These are phyloP conservation scores for Pichia inconspicua DNA, from an alignment of 1,139 yeast genomes.

Conservation along the genomic window DNA sequence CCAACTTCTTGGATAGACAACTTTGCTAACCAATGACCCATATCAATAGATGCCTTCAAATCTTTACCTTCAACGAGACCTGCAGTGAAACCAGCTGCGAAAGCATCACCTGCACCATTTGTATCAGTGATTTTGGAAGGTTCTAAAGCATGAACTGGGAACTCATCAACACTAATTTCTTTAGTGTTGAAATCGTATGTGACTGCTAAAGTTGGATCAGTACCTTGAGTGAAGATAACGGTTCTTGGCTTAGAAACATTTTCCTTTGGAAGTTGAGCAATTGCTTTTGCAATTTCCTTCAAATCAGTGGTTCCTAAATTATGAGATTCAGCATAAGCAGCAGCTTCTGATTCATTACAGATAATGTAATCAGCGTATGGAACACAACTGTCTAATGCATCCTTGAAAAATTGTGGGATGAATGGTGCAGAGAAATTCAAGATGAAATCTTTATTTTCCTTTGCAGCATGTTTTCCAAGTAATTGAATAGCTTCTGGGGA, in stretches of 20 bases:
- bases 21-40: conserved; percentile 97
- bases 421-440: conserved; percentile 95
- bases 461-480: conserved; percentile 88
- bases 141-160: conserved; percentile 66
- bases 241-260: conserved; percentile 68
- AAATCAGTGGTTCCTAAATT: conserved; percentile 56
- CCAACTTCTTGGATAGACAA: conserved; percentile 89
- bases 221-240: conserved; percentile 88
- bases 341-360: conserved; percentile 97
- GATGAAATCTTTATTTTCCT: conserved; percentile 70
- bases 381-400: conserved; percentile 68
- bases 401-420: conserved; percentile 92
- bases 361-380: conserved; percentile 89
- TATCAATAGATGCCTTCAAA: conserved; percentile 56
- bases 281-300: conserved; percentile 68
- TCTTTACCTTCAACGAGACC: conserved; percentile 72
- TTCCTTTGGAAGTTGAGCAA: conserved; percentile 73
- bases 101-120: conserved; percentile 99
- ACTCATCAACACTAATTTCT: conserved; percentile 40
- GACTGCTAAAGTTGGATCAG: conserved; percentile 78
- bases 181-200: conserved; percentile 42
- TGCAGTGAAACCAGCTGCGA: conserved; percentile 95
- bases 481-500: conserved; percentile 89
- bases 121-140: conserved; percentile 71
- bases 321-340: conserved; percentile 85